A percentile compares a stretch with the other conserved stretches of the same genome.
phyloP scores from a whole-genome alignment of 2,329 filamentous ascomycete species.

The Colletotrichum gigasporum region DNA sequence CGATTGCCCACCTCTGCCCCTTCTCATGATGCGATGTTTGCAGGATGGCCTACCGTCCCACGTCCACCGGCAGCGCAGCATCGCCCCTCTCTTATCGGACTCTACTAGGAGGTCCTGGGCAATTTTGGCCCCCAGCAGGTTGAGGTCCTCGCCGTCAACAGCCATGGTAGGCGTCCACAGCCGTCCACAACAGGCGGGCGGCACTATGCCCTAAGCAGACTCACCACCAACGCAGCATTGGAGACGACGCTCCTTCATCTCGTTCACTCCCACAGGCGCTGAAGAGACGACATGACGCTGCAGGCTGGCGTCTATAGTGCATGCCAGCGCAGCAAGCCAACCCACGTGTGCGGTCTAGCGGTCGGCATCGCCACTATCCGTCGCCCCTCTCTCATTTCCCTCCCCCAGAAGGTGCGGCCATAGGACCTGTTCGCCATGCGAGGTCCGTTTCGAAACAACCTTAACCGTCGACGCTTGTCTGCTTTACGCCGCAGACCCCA shows the following conservation, averaged over 20 bases:
- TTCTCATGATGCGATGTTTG: slow-evolving; percentile 20
- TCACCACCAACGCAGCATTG: neutral
- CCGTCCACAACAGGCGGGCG: neutral
- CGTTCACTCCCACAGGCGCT: neutral
- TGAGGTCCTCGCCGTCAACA: too few species aligned
- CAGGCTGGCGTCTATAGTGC: neutral
- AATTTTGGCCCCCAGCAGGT: neutral
- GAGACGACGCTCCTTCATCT: neutral
- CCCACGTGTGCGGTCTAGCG: slow-evolving; percentile 12
- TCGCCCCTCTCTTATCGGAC: slow-evolving; percentile 30
- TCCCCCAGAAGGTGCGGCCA: slow-evolving; percentile 9
- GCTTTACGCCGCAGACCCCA: slow-evolving; percentile 1
- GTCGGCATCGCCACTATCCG: slow-evolving; percentile 17
- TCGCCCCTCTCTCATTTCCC: slow-evolving; percentile 26
- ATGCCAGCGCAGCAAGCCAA: neutral
- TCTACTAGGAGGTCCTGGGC: slow-evolving; percentile 3
- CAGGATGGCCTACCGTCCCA: slow-evolving; percentile 14
- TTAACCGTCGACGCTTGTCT: slow-evolving; percentile 20
- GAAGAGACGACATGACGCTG: neutral
- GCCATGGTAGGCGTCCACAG: slow-evolving; percentile 5
- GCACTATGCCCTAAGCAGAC: neutral
- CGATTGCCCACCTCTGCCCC: neutral
- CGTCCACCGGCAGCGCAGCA: slow-evolving; percentile 26
- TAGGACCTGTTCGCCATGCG: slow-evolving; percentile 20
- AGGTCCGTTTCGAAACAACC: slow-evolving; percentile 29